Evolutionary conservation across 2,329 filamentous ascomycete genomes (phyloP).

Genomic region (Tolypocladium album): DNA sequence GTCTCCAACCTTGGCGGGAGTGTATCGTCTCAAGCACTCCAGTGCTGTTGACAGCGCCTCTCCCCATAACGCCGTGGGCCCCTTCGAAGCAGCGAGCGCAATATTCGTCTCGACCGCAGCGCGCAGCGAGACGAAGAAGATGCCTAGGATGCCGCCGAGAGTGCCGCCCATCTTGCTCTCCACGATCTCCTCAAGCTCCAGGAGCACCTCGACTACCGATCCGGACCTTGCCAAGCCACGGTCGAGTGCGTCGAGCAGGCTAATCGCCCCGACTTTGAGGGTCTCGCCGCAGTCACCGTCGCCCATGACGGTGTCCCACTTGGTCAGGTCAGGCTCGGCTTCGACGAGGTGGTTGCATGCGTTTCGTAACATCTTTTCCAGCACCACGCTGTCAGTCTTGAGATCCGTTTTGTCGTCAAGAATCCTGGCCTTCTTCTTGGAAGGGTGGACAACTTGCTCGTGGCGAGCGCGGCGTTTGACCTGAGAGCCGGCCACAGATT

Average conservation of each 20-base stretch:
- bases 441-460: constrained; percentile 31
- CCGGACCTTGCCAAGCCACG: constrained; percentile 27
- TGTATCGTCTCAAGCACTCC: constrained; percentile 37
- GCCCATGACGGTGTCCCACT: constrained; percentile 52
- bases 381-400: constrained; percentile 37
- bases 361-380: constrained; percentile 44
- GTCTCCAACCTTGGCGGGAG: constrained; percentile 43
- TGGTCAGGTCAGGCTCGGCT: constrained; percentile 52
- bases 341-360: constrained; percentile 41
- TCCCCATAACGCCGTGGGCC: constrained; percentile 30
- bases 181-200: constrained; percentile 41
- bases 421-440: constrained; percentile 20
- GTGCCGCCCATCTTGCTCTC: constrained; percentile 44
- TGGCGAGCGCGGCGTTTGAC: constrained; percentile 21
- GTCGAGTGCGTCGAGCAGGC: constrained; percentile 35
- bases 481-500: constrained; percentile 39
- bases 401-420: constrained; percentile 30
- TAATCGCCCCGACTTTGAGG: constrained; percentile 40
- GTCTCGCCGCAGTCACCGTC: constrained; percentile 59
- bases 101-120: constrained; percentile 28
- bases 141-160: constrained; percentile 40
- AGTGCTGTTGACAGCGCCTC: constrained; percentile 30
- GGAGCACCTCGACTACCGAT: constrained; percentile 35
- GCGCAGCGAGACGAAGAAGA: constrained; percentile 40
- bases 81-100: constrained; percentile 15